Evolutionary conservation across 306 rosid species (phyloP).

Genomic region (Fragaria vesca): DNA sequence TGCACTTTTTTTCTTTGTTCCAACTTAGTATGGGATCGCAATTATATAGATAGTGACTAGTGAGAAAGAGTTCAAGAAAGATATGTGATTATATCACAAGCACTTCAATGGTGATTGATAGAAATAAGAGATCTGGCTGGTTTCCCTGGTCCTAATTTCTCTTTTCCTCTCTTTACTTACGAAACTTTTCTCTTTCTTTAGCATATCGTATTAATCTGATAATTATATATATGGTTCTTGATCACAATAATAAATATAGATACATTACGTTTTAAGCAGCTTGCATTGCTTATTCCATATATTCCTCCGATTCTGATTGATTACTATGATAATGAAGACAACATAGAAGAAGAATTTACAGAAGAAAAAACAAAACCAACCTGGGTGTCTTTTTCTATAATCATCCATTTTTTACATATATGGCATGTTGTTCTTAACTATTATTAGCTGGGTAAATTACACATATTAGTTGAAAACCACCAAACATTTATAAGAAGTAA

Average conservation of each 20-base stretch:
- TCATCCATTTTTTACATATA: not conserved
- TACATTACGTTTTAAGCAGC: not conserved
- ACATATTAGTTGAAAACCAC: conserved; percentile 11
- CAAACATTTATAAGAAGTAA: conserved; percentile 6
- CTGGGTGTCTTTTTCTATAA: not conserved
- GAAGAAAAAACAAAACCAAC: conserved; percentile 2
- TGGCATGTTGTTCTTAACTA: conserved; percentile 7
- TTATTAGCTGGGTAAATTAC: conserved; percentile 11
- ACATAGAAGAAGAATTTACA: not conserved
- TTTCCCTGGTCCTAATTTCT: conserved; percentile 35
- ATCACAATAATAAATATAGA: not conserved
- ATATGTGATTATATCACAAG: conserved; percentile 32
- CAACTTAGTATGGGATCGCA: not conserved
- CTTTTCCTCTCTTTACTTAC: not conserved
- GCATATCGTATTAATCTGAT: not conserved
- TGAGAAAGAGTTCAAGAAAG: conserved; percentile 20
- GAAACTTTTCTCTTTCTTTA: not conserved
- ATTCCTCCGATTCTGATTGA: not conserved
- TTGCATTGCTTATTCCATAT: not conserved
- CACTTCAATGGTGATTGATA: conserved; percentile 29
- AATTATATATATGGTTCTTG: not conserved
- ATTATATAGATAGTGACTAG: conserved; percentile 24
- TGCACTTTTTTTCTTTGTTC: conserved; percentile 14
- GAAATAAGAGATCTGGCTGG: conserved; percentile 52
- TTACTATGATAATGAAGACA: not conserved